Conservation (phyloP, 2,329 filamentous ascomycete genomes). For the Trichoderma sp. region DNA sequence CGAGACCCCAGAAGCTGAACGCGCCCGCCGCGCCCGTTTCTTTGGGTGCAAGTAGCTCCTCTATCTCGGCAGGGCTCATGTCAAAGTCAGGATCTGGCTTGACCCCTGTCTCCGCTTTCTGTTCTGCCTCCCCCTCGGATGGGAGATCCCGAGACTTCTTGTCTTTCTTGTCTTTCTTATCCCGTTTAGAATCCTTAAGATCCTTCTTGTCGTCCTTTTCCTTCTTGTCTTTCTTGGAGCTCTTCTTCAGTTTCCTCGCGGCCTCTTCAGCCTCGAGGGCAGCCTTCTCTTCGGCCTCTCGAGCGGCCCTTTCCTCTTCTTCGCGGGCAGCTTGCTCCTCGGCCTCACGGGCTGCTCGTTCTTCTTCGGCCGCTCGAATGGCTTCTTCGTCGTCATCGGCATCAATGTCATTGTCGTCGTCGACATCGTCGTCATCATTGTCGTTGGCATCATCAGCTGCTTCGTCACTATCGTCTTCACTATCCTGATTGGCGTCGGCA, state of each 20-base stretch:
- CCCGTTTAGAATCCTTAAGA: slow-evolving; percentile 24
- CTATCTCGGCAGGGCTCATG: slow-evolving; percentile 45
- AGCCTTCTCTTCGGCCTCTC: slow-evolving; percentile 31
- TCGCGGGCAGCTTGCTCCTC: slow-evolving; percentile 25
- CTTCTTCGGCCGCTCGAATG: slow-evolving; percentile 24
- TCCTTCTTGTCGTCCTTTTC: slow-evolving; percentile 46
- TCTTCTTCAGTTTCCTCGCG: slow-evolving; percentile 46
- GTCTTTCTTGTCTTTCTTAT: slow-evolving; percentile 29
- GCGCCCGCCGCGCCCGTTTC: slow-evolving; percentile 41
- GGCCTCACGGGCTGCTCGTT: slow-evolving; percentile 24
- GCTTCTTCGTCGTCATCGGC: slow-evolving; percentile 28
- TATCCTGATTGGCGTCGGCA: slow-evolving; percentile 5
- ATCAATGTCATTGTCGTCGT: slow-evolving; percentile 31
- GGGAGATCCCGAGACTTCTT: slow-evolving; percentile 29
- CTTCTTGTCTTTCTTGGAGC: slow-evolving; percentile 36
- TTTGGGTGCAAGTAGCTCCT: slow-evolving; percentile 42
- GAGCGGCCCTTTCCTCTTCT: slow-evolving; percentile 29
- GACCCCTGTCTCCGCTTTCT: slow-evolving; percentile 18
- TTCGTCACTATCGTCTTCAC: neutral
- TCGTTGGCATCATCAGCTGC: slow-evolving; percentile 35
- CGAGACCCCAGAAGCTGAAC: slow-evolving; percentile 60
- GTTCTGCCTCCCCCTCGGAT: slow-evolving; percentile 21
- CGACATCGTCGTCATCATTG: slow-evolving; percentile 26
- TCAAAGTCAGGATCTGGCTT: slow-evolving; percentile 31
- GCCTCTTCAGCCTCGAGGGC: slow-evolving; percentile 26